phyloP scores from a whole-genome alignment of 2,329 filamentous ascomycete species.

The Xylaria hypoxylon region DNA sequence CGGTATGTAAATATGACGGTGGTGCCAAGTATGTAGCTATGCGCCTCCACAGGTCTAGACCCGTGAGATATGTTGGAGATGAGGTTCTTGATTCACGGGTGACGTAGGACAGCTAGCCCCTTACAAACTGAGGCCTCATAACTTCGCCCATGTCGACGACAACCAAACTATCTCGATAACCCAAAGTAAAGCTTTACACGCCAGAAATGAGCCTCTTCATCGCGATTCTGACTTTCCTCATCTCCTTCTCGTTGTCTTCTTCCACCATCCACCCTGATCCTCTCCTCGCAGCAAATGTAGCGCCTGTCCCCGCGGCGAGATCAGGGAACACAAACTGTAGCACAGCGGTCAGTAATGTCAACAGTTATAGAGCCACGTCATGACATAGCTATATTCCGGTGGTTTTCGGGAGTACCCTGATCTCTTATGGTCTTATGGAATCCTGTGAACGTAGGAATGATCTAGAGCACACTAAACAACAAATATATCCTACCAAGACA shows the following conservation, averaged over 20 bases:
- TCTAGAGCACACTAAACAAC: no score
- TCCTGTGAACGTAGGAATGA: no score
- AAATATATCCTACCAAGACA: background rate
- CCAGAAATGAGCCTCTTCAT: constrained; percentile 9
- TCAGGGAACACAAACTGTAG: constrained; percentile 31
- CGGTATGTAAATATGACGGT: background rate
- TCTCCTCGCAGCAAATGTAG: background rate
- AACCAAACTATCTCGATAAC: background rate
- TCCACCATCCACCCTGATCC: background rate
- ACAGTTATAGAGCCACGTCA: background rate
- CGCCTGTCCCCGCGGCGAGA: constrained; percentile 1
- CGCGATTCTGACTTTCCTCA: background rate
- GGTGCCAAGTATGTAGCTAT: background rate
- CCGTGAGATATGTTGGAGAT: background rate
- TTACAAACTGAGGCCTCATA: background rate
- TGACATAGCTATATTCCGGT: background rate
- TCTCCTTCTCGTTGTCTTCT: background rate
- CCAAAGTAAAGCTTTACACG: background rate
- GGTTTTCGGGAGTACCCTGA: background rate
- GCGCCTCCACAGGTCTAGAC: background rate
- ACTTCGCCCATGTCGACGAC: background rate
- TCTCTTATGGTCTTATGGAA: no score
- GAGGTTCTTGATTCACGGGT: background rate
- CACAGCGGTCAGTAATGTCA: constrained; percentile 12
- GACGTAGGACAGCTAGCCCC: background rate